These are phyloP conservation scores for Podospora tetraspora DNA, from an alignment of 495 filamentous ascomycete species.

Conservation along the genomic window DNA sequence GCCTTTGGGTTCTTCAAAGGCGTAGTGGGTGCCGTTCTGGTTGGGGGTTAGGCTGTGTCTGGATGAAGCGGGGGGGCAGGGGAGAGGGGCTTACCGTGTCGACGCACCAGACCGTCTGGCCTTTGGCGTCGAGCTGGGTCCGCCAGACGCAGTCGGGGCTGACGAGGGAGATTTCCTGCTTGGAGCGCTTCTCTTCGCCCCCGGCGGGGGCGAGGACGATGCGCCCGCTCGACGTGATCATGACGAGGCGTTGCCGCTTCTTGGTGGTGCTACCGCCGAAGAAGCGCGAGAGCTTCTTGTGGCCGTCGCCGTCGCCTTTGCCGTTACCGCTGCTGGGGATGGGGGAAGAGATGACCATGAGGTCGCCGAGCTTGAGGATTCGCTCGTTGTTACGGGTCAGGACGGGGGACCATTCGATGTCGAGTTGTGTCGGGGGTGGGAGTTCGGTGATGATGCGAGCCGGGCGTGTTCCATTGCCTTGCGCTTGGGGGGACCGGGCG, in stretches of 20 bases:
- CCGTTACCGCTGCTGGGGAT: constrained; percentile 63
- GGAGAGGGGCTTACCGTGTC: constrained; percentile 64
- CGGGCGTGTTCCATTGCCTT: constrained; percentile 50
- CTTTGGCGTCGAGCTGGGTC: constrained; percentile 75
- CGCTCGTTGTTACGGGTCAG: constrained; percentile 85
- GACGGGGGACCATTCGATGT: constrained; percentile 99
- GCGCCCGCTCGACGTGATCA: constrained; percentile 87
- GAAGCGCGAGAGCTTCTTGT: constrained; percentile 86
- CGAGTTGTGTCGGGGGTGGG: constrained; percentile 89
- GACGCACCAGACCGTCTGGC: constrained; percentile 80
- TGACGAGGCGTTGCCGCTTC: constrained; percentile 86
- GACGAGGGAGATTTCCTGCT: constrained; percentile 80
- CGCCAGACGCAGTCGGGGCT: constrained; percentile 67
- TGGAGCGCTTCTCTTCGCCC: constrained; percentile 92
- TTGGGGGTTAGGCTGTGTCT: background rate
- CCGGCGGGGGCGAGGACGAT: constrained; percentile 88
- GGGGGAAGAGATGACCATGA: constrained; percentile 75
- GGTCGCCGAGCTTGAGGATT: constrained; percentile 89
- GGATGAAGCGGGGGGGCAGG: background rate
- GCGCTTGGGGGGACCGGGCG: constrained; percentile 37
- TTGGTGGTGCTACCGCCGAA: constrained; percentile 88
- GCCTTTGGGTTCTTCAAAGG: constrained; percentile 66
- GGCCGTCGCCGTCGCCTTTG: constrained; percentile 47
- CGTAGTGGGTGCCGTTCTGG: constrained; percentile 83
- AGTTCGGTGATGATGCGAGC: constrained; percentile 90